A percentile compares a stretch with the other conserved stretches of the same genome.
Conservation (phyloP, 768 basidiomycete species). For the Tulasnella calospora region DNA sequence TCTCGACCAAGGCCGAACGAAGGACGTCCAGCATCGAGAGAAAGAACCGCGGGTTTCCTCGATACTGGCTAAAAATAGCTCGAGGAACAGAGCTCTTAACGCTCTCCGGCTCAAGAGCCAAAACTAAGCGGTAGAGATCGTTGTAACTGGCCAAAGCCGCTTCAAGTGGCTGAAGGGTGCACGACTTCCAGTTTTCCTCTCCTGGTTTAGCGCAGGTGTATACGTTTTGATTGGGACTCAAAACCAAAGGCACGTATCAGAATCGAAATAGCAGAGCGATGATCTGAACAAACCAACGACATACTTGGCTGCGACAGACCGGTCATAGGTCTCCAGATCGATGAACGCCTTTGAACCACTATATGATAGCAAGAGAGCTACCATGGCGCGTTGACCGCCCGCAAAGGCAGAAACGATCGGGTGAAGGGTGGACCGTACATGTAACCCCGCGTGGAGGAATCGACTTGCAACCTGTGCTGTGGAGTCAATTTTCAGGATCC, state of each 20-base stretch:
- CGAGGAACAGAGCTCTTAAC: not conserved
- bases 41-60: not conserved
- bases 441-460: slow-evolving; percentile 30
- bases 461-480: slow-evolving; percentile 36
- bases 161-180: slow-evolving; percentile 32
- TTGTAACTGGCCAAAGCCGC: slow-evolving; percentile 31
- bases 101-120: slow-evolving; percentile 33
- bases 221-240: not conserved
- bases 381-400: slow-evolving; percentile 32
- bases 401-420: slow-evolving; percentile 36
- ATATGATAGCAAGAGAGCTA: slow-evolving; percentile 35
- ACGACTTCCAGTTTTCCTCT: not conserved
- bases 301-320: slow-evolving; percentile 30
- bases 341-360: slow-evolving; percentile 33
- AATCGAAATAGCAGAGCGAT: not conserved
- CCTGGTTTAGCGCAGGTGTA: too few species aligned
- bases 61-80: not conserved
- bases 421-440: slow-evolving; percentile 26
- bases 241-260: not conserved
- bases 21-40: slow-evolving; percentile 32
- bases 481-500: slow-evolving; percentile 34
- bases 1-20: slow-evolving; percentile 10
- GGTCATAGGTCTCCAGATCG: slow-evolving; percentile 33
- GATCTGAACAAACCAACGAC: slow-evolving; percentile 22
- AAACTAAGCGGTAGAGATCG: slow-evolving; percentile 34